phyloP scores from a whole-genome alignment of 495 filamentous ascomycete genomes.

The Xylaria scruposa region DNA sequence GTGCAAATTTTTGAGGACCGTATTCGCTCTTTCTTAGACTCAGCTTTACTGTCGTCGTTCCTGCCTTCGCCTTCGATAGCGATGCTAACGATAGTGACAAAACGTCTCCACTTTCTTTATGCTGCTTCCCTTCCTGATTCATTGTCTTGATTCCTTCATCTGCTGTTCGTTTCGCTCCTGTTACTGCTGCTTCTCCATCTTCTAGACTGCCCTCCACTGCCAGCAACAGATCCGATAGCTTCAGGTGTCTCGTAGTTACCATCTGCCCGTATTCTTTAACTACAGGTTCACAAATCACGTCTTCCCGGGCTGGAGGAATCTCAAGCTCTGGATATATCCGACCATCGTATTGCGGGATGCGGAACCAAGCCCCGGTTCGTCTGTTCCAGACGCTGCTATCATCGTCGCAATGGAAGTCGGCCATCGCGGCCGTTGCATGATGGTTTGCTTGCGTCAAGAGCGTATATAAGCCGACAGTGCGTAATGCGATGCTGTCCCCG shows the following conservation, averaged over 20 bases:
- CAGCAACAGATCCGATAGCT: neutral
- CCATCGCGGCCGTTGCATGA: slow-evolving; percentile 38
- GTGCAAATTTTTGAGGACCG: slow-evolving; percentile 5
- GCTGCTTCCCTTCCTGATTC: neutral
- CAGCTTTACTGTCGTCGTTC: neutral
- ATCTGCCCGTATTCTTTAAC: slow-evolving; percentile 22
- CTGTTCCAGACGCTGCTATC: slow-evolving; percentile 38
- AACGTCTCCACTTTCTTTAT: neutral
- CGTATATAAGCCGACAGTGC: slow-evolving; percentile 26
- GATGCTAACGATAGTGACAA: neutral
- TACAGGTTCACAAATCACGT: slow-evolving; percentile 32
- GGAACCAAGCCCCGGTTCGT: slow-evolving; percentile 35
- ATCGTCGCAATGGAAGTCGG: slow-evolving; percentile 35
- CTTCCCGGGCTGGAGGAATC: slow-evolving; percentile 33
- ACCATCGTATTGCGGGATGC: slow-evolving; percentile 41
- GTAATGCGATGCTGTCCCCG: slow-evolving; percentile 24
- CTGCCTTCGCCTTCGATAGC: neutral
- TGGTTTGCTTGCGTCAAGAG: slow-evolving; percentile 10
- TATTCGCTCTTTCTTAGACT: slow-evolving; percentile 5
- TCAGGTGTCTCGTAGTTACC: neutral
- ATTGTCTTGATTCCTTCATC: neutral
- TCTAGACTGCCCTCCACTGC: neutral
- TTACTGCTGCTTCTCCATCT: neutral
- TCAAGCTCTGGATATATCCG: slow-evolving; percentile 36
- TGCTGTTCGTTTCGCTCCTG: neutral